phyloP scores from a whole-genome alignment of 306 rosid genomes.

The Trifolium dubium region DNA sequence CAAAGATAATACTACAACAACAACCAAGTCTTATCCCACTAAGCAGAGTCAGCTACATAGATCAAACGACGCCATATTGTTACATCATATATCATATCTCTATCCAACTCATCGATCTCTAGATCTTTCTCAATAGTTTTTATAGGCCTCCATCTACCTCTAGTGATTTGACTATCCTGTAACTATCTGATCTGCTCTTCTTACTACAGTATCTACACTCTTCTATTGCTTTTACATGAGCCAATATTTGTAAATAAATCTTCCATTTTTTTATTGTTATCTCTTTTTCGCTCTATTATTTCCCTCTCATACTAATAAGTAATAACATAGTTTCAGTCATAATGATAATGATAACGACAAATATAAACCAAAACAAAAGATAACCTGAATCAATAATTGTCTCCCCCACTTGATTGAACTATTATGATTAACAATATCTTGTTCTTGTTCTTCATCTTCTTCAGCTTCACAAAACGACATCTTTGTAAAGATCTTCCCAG shows the following conservation, averaged over 20 bases:
- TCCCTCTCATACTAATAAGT: neutral
- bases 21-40: no score
- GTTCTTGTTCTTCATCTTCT: conserved; percentile 28
- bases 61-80: neutral
- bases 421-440: conserved; percentile 48
- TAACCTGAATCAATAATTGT: conserved; percentile 74
- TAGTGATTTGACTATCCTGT: neutral
- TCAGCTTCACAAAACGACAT: conserved; percentile 81
- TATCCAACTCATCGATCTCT: neutral
- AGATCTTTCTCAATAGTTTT: neutral
- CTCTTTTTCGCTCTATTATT: no score
- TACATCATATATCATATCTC: neutral
- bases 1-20: no score
- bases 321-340: neutral
- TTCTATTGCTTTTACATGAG: neutral
- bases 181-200: neutral
- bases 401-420: conserved; percentile 60
- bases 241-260: neutral
- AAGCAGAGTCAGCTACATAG: neutral
- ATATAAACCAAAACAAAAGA: neutral
- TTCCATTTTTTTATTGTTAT: neutral
- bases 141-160: neutral
- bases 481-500: conserved; percentile 85
- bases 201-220: neutral
- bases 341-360: neutral